phyloP scores from a whole-genome alignment of 2,329 filamentous ascomycete species.

The Tetracladium maxilliforme region DNA sequence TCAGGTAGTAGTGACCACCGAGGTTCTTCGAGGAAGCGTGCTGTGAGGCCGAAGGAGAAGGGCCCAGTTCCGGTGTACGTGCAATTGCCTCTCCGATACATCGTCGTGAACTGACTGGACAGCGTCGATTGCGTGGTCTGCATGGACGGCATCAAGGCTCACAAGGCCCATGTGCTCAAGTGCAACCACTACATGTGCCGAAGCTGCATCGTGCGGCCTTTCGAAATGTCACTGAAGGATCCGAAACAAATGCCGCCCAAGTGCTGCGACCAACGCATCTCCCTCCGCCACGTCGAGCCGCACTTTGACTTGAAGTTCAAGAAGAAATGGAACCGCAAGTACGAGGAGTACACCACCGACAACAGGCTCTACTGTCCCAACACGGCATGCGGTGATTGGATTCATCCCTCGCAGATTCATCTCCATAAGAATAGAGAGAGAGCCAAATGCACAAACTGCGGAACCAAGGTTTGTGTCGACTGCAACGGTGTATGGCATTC shows the following conservation, averaged over 20 bases:
- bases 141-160: slow-evolving; percentile 48
- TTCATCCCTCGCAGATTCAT: slow-evolving; percentile 56
- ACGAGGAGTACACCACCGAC: slow-evolving; percentile 57
- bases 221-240: slow-evolving; percentile 62
- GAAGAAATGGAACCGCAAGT: slow-evolving; percentile 67
- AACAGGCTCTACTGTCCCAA: slow-evolving; percentile 68
- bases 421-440: slow-evolving; percentile 45
- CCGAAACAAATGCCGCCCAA: slow-evolving; percentile 72
- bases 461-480: slow-evolving; percentile 55
- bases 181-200: slow-evolving; percentile 77
- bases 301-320: slow-evolving; percentile 66
- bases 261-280: slow-evolving; percentile 65
- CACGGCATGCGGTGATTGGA: slow-evolving; percentile 63
- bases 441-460: slow-evolving; percentile 57
- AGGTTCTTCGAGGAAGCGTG: no score
- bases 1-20: no score
- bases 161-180: slow-evolving; percentile 53
- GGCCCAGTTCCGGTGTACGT: no score
- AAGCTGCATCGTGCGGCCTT: slow-evolving; percentile 58
- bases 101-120: slow-evolving; percentile 9
- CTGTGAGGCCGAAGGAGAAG: no score
- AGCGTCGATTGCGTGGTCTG: slow-evolving; percentile 64
- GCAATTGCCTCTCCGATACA: no score
- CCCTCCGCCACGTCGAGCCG: slow-evolving; percentile 59
- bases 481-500: slow-evolving; percentile 68